Base-by-base conservation (phyloP, 1,284 basidiomycete genomes). In the Garcileccinum viscosum region DNA sequence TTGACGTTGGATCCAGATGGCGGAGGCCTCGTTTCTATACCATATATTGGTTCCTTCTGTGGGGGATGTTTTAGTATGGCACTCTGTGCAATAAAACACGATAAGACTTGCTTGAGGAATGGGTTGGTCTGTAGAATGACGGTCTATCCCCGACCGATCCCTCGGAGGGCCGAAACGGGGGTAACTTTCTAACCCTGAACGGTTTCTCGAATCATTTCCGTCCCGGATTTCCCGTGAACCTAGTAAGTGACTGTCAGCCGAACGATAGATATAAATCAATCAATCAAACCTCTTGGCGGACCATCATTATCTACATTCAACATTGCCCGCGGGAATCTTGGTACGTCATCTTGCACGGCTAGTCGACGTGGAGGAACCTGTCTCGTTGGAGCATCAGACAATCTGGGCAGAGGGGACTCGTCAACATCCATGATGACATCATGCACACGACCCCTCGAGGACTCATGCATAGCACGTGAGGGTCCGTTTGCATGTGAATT, bases 271-370 rank as follows among this genome's bases (percentile, higher is more conserved):
- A 42, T 1, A 1, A 6, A 42, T 1, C 4, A 19, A 63, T 11
- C 3, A 40, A 47, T 33, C 4, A 30, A 66, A 79, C 76, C 68
- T 68, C 76, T 72, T 38, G 65, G 42, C 3, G 7, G 64, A 22
- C 70, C 70, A 44, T 78, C 78, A 42, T 71, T 76, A 32, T 75
- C 74, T 24, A 74, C 42, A 22, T 78, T 75, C 8, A 80, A 68
- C 83, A 84, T 84, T 0, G 84, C 84, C 44, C 82, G 74, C 12
- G 83, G 83, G 47, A 81, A 82, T 40, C 79, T 78, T 32, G 83
- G 82, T 14, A 78, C 74, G 0, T 75, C 74, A n/a, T 82, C 80
- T 12, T 74, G 73, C n/a, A 72, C 24, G 59, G 60, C 68, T 5
- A 64, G 67, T 38, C 72, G 75, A 38, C 68, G 71, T 2, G 69